Percentiles rank a stretch among this genome's conserved stretches.
phyloP scores from a whole-genome alignment of 176 grass and related monocot genomes.

The Avena insularis region DNA sequence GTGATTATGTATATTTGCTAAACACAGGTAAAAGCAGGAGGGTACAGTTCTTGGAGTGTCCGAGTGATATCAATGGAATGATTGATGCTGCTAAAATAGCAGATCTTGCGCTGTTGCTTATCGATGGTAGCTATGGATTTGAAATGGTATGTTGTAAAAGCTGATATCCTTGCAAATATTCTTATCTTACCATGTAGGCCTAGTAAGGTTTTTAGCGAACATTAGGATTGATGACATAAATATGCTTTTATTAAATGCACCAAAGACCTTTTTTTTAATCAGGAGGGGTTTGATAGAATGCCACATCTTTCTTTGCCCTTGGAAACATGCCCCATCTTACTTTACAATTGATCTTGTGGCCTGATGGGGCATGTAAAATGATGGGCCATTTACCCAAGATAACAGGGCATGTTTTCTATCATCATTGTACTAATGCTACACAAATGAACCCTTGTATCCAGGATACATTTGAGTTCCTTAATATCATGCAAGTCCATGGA shows the following conservation, averaged over 20 bases:
- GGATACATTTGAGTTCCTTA: slow-evolving; percentile 99
- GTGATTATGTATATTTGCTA: slow-evolving; percentile 38
- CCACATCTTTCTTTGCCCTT: neutral
- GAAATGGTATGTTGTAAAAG: slow-evolving; percentile 85
- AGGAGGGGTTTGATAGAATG: neutral
- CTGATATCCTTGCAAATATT: slow-evolving; percentile 23
- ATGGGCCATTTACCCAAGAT: neutral
- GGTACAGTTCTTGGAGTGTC: slow-evolving; percentile 95
- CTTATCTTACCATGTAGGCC: slow-evolving; percentile 32
- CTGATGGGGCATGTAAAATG: slow-evolving; percentile 1
- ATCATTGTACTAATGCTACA: slow-evolving; percentile 19
- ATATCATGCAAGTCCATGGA: slow-evolving; percentile 98
- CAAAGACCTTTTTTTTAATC: neutral
- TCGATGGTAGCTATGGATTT: slow-evolving; percentile 98
- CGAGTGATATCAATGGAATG: slow-evolving; percentile 97
- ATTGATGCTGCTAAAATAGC: slow-evolving; percentile 99
- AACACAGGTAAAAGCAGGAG: slow-evolving; percentile 83
- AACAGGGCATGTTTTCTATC: slow-evolving; percentile 17
- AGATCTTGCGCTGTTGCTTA: slow-evolving; percentile 90
- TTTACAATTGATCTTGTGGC: neutral
- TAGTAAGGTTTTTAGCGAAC: slow-evolving; percentile 14
- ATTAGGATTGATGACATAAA: neutral
- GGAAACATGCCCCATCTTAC: neutral
- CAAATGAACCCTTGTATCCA: slow-evolving; percentile 50
- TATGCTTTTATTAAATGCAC: neutral